Percentiles rank a stretch among this genome's conserved stretches.
Conservation (phyloP, 176 grass and related monocot species). For the Ananas comosus region DNA sequence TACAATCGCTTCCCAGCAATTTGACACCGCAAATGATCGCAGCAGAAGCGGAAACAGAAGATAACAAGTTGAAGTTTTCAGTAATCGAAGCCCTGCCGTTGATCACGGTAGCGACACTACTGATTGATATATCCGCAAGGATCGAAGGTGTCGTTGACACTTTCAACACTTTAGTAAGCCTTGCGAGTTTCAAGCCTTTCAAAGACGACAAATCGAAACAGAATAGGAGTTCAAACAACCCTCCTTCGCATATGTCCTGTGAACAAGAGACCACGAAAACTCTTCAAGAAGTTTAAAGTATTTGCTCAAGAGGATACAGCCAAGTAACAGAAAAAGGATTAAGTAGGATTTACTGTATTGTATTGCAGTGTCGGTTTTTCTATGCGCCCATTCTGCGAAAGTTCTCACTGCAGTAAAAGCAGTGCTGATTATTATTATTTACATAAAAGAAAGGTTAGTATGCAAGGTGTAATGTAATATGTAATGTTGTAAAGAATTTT, state of each 20-base stretch:
- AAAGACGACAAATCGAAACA: conserved; percentile 37
- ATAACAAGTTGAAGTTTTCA: neutral
- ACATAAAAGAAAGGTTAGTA: no score
- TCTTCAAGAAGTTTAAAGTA: conserved; percentile 15
- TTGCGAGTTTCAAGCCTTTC: conserved; percentile 35
- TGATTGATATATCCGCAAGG: conserved; percentile 53
- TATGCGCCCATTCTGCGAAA: no score
- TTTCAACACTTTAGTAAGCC: conserved; percentile 36
- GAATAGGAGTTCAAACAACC: conserved; percentile 31
- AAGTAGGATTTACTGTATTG: no score
- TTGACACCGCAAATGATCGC: conserved; percentile 6
- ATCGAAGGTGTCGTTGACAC: conserved; percentile 44
- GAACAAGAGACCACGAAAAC: conserved; percentile 13
- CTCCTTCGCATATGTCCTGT: neutral
- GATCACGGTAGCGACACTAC: conserved; percentile 42
- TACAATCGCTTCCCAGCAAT: conserved; percentile 37
- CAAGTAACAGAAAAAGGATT: no score
- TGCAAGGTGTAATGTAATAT: no score
- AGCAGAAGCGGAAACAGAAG: neutral
- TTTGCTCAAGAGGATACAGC: no score
- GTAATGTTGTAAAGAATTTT: no score
- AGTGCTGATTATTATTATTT: no score
- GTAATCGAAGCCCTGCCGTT: conserved; percentile 45
- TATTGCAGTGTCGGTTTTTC: no score
- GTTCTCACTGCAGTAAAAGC: no score